Evolutionary conservation across 352 stramenopile species (phyloP).

Genomic region (Phytophthora pini): DNA sequence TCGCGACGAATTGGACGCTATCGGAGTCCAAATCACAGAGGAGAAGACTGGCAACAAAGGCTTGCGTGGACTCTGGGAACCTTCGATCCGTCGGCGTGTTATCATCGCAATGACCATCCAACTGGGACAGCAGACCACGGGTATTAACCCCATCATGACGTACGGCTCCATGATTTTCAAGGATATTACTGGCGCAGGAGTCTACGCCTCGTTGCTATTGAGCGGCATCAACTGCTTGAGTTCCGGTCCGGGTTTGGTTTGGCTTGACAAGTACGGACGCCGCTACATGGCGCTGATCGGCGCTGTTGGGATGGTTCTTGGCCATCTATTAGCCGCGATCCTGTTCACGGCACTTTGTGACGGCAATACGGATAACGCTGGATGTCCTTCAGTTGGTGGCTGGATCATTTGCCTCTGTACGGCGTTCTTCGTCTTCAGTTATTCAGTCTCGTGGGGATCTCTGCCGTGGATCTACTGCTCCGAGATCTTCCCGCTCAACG

Average conservation of each 20-base stretch:
- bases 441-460: constrained; percentile 35
- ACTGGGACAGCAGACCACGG: constrained; percentile 41
- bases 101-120: constrained; percentile 43
- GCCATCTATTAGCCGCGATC: constrained; percentile 46
- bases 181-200: constrained; percentile 35
- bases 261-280: constrained; percentile 44
- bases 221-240: constrained; percentile 41
- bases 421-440: constrained; percentile 48
- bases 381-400: constrained; percentile 38
- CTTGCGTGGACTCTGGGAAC: constrained; percentile 35
- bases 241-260: constrained; percentile 39
- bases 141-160: constrained; percentile 47
- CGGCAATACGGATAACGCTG: constrained; percentile 35
- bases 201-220: constrained; percentile 38
- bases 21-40: constrained; percentile 44
- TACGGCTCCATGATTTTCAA: constrained; percentile 46
- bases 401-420: constrained; percentile 50
- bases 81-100: constrained; percentile 31
- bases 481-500: constrained; percentile 64
- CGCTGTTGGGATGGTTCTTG: constrained; percentile 48
- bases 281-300: constrained; percentile 45
- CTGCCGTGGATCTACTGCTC: constrained; percentile 63
- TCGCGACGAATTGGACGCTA: constrained; percentile 41
- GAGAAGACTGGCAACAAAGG: constrained; percentile 36
- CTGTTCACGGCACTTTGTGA: constrained; percentile 38